Evolutionary conservation across 768 basidiomycete species (phyloP), one percentile per base, ranked within the genome.

Genomic region (Flagelloscypha sp.): DNA sequence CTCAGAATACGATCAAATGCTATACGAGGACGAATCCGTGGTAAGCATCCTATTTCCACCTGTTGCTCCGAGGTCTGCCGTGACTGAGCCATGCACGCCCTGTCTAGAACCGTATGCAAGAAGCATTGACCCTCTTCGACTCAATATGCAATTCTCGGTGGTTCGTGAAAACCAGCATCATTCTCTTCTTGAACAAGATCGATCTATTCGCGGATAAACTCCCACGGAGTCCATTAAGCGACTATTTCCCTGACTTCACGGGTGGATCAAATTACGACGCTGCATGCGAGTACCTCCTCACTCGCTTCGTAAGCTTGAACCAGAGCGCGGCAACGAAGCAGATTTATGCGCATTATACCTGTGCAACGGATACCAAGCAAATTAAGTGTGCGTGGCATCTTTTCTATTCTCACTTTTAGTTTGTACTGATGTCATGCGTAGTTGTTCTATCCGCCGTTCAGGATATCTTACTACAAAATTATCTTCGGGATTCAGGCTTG

Each of bases 161-260:
- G 71, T 74, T 74, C 47, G 68, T 68, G 34, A 65, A 71, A 48
- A 73, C 73, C 5, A 71, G 70, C n/a, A 73, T 75, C 68, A 76
- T 75, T 49, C 57, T 75, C 15, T 74, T 75, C 62, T 48, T 75
- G 41, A 75, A 74, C 64, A 75, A 76, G 63, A 75, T 76, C 44
- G 76, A 78, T 50, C 52, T 76, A 32, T 76, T 79, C 58, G 63
- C 70, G 12, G 75, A 74, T 46, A 79, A 79, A 54, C 57, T 77
- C 8, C 68, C 68, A 5, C 54, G 59, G 30, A 74, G 73, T 27
- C 73, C 73, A 13, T 55, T 79, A 33, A 59, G 65, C 13, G 65
- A 74, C 48, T 83, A 77, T 57, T 83, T 84, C 72, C 77, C 81
- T 17, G 81, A 84, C 46, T 83, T 73, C 61, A 55, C 48, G n/a